Base-by-base conservation (phyloP, 2,329 filamentous ascomycete genomes). In the Cephalotrichum gorgonifer region DNA sequence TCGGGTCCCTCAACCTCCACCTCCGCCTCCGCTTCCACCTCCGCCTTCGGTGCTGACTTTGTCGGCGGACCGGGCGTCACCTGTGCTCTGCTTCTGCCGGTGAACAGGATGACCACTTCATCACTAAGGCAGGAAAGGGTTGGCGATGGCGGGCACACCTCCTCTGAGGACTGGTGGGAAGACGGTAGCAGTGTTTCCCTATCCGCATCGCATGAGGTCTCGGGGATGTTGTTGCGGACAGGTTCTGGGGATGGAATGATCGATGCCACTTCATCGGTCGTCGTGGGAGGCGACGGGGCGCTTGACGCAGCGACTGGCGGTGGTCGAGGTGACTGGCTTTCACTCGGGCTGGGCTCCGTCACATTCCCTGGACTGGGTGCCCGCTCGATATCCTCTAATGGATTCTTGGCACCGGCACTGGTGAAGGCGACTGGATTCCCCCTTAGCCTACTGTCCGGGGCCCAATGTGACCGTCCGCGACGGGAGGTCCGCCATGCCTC, bases 101-200 rank as follows among this genome's bases (percentile, higher is more conserved):
- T 75, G 59, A 86, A 88, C 0, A 87, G 58, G 43, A 89, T 80
- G 5, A 88, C 69, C 54, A 95, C 87, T 44, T 86, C 64, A 11
- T 51, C 12, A 48, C 44, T 45, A 14, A 38, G 12, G 12, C 23
- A 44, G 23, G 51, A 52, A 6, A 42, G 31, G 33, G 46, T 31
- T 9, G 14, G 39, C 6, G 49, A 48, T 20, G 44, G 14, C 12
- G 39, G 43, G 14, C 41, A 31, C 25, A 20, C 7, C 26, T 14
- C 50, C 23, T 35, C 27, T 26, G 51, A 20, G 2, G 22, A 20
- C 44, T 57, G 11, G 27, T 14, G 25, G 27, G 27, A 22, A 5
- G 26, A 11, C 9, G 12, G 26, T 15, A 8, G 43, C 9, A 20
- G 7, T 20, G 12, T 15, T 15, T 33, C 12, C 30, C 30, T 15